phyloP scores from a whole-genome alignment of 768 basidiomycete genomes.

The Mycena vitilis region DNA sequence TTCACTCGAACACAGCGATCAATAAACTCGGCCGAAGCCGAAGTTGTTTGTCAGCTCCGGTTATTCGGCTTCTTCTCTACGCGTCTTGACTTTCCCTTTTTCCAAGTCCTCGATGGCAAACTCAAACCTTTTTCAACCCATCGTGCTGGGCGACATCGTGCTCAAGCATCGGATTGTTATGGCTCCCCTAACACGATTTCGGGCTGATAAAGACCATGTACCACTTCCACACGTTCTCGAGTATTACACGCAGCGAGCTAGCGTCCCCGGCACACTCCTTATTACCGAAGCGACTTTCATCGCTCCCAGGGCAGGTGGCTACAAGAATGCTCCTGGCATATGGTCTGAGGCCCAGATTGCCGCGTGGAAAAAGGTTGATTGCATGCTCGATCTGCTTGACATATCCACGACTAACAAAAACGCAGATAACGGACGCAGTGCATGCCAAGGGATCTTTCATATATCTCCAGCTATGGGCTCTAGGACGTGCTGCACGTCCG shows the following conservation, averaged over 20 bases:
- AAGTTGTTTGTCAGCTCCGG: not conserved
- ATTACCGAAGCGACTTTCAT: conserved; percentile 71
- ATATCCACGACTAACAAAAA: not conserved
- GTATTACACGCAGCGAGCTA: conserved; percentile 63
- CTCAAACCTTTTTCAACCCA: conserved; percentile 58
- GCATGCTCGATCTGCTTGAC: conserved; percentile 1
- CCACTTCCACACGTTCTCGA: conserved; percentile 48
- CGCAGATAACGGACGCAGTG: conserved; percentile 65
- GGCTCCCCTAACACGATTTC: conserved; percentile 62
- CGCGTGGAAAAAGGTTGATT: conserved; percentile 65
- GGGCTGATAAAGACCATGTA: conserved; percentile 23
- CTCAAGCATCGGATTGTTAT: conserved; percentile 65
- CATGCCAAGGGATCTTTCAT: conserved; percentile 63
- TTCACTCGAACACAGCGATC: too few relatives aligned
- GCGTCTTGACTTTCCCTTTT: not conserved
- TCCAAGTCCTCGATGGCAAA: conserved; percentile 12
- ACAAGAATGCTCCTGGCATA: conserved; percentile 67
- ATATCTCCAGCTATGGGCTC: conserved; percentile 68
- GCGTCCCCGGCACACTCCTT: conserved; percentile 63
- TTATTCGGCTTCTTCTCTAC: not conserved
- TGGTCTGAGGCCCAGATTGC: conserved; percentile 69
- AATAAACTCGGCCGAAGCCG: too few relatives aligned
- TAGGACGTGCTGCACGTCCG: conserved; percentile 56
- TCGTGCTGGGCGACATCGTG: conserved; percentile 53
- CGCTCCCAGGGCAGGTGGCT: conserved; percentile 61